These are phyloP conservation scores for Dothistroma pini DNA, from an alignment of 2,329 filamentous ascomycete species.

Conservation along the genomic window DNA sequence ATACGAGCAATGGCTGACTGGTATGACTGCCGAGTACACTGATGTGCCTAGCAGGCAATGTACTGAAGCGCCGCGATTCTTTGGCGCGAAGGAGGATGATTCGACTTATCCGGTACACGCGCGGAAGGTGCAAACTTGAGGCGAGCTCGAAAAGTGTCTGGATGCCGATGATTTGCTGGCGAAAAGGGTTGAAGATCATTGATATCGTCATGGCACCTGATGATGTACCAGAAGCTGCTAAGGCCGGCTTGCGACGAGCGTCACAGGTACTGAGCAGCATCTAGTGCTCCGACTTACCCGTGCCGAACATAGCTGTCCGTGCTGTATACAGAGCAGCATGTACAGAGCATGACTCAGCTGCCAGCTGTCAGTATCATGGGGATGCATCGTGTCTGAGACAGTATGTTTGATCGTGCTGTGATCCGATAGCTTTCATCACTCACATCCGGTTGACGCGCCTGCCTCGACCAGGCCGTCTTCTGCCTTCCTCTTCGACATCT, in stretches of 20 bases:
- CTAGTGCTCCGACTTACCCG: neutral
- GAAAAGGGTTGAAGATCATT: constrained; percentile 4
- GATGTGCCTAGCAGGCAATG: constrained; percentile 17
- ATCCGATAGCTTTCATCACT: constrained; percentile 9
- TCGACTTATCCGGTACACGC: neutral
- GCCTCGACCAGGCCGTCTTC: constrained; percentile 21
- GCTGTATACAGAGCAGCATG: neutral
- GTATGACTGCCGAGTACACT: constrained; percentile 31
- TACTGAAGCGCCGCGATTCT: constrained; percentile 12
- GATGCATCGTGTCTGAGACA: neutral
- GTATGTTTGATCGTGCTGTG: neutral
- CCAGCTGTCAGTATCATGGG: neutral
- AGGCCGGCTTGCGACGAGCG: constrained; percentile 2
- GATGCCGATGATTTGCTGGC: constrained; percentile 1
- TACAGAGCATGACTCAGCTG: neutral
- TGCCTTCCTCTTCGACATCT: constrained; percentile 46
- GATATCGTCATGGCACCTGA: constrained; percentile 4
- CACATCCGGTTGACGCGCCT: constrained; percentile 27
- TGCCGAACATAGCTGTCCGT: neutral
- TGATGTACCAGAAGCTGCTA: constrained; percentile 2
- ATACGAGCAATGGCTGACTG: constrained; percentile 47
- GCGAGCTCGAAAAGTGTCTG: constrained; percentile 4
- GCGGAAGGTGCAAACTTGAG: constrained; percentile 2
- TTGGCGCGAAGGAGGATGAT: constrained; percentile 7
- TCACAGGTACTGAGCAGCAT: neutral